These are phyloP conservation scores for Microbotryum saponariae DNA, from an alignment of 1,284 basidiomycete species.

Conservation along the genomic window DNA sequence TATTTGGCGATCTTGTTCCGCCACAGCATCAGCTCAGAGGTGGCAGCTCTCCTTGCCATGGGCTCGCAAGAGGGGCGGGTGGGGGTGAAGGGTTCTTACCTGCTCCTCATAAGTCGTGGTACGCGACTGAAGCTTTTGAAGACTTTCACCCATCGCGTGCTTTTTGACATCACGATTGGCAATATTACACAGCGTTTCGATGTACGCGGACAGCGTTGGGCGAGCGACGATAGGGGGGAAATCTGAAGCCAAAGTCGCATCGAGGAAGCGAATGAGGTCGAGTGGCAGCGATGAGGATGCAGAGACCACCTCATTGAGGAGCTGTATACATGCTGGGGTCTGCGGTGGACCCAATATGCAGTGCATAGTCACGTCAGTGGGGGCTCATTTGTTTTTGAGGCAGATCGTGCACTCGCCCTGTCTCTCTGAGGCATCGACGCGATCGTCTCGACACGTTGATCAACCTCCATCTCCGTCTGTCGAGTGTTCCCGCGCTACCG, in stretches of 20 bases:
- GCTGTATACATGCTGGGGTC: no score
- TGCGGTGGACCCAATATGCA: no score
- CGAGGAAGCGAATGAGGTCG: slow-evolving; percentile 52
- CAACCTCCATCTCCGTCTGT: no score
- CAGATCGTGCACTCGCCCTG: no score
- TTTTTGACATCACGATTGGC: slow-evolving; percentile 55
- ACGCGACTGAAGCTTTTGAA: slow-evolving; percentile 63
- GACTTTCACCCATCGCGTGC: slow-evolving; percentile 61
- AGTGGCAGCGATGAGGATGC: slow-evolving; percentile 50
- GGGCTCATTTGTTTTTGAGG: no score
- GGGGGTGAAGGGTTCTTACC: slow-evolving; percentile 48
- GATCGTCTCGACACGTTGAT: no score
- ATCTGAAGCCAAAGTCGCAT: slow-evolving; percentile 69
- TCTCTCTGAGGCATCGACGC: no score
- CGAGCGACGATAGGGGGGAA: slow-evolving; percentile 74
- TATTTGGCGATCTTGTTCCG: no score
- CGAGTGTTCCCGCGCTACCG: no score
- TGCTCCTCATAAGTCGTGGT: slow-evolving; percentile 89
- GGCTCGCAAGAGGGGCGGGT: background rate
- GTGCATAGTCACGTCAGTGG: no score
- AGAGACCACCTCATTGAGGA: no score
- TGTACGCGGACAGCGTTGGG: slow-evolving; percentile 73
- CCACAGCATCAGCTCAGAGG: slow-evolving; percentile 1
- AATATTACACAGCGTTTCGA: slow-evolving; percentile 57
- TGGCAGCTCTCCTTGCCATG: background rate